Conservation (phyloP, 306 rosid genomes). For the Castanopsis chinensis region DNA sequence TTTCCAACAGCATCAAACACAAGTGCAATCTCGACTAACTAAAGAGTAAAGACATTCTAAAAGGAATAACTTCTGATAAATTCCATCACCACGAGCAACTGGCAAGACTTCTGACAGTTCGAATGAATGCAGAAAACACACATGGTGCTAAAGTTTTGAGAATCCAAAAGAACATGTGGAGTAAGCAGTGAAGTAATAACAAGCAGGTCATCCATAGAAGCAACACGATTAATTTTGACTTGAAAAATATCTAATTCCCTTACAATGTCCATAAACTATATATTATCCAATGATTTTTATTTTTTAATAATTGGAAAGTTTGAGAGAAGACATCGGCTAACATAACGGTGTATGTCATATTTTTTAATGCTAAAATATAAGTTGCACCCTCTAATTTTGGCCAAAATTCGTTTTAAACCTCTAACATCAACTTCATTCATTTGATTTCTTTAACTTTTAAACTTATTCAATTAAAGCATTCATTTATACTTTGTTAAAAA, state of each 20-base stretch:
- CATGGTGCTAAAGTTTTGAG: conserved; percentile 82
- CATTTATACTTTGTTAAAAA: too few relatives aligned
- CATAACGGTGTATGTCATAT: too few relatives aligned
- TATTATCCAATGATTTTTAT: background rate
- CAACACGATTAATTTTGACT: conserved; percentile 98
- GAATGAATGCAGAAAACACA: conserved; percentile 76
- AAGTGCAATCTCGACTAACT: background rate
- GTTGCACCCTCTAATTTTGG: too few relatives aligned
- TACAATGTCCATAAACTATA: too few relatives aligned
- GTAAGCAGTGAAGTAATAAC: conserved; percentile 83
- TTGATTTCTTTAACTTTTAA: too few relatives aligned
- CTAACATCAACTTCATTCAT: too few relatives aligned
- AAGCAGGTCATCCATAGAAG: conserved; percentile 84
- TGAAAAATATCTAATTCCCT: conserved; percentile 22
- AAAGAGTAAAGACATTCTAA: background rate
- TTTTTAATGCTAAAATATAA: too few relatives aligned
- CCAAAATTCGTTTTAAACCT: too few relatives aligned
- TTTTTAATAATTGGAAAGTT: too few relatives aligned
- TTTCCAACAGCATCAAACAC: background rate
- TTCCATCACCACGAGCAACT: conserved; percentile 86
- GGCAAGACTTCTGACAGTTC: conserved; percentile 79
- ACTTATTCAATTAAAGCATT: too few relatives aligned
- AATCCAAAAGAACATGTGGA: conserved; percentile 67
- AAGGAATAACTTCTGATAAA: conserved; percentile 72
- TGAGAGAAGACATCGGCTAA: too few relatives aligned